Percentiles rank a stretch among this genome's conserved stretches.
phyloP scores from a whole-genome alignment of 2,329 filamentous ascomycete species.

The Neofusicoccum ribis region DNA sequence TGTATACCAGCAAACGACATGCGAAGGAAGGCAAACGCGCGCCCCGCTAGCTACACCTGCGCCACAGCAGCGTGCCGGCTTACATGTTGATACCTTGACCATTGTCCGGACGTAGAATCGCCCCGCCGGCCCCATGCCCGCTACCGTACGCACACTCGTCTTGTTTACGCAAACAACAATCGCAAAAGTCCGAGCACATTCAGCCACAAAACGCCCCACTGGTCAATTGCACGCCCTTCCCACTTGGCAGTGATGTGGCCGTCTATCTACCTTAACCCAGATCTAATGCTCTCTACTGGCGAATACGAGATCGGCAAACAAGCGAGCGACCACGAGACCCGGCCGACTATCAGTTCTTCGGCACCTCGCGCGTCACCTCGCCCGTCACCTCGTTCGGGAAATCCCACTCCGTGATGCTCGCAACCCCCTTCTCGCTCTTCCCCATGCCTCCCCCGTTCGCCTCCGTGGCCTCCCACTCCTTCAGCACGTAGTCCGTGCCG shows the following conservation, averaged over 20 bases:
- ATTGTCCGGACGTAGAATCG: not conserved
- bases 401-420: slow-evolving; percentile 24
- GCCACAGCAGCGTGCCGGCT: not conserved
- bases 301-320: not conserved
- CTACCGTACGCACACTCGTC: not conserved
- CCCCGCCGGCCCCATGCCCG: not conserved
- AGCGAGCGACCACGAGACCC: not conserved
- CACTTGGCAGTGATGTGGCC: not conserved
- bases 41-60: not conserved
- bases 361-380: slow-evolving; percentile 7
- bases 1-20: not conserved
- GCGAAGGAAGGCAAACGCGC: not conserved
- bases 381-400: slow-evolving; percentile 25
- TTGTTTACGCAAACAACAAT: not conserved
- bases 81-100: not conserved
- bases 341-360: not conserved
- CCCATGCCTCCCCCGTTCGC: slow-evolving; percentile 53
- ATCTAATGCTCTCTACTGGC: not conserved
- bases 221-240: slow-evolving; percentile 3
- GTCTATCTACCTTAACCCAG: not conserved
- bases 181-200: not conserved
- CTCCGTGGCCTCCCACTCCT: slow-evolving; percentile 53
- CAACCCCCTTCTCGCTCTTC: slow-evolving; percentile 44
- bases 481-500: slow-evolving; percentile 29
- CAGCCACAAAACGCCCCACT: slow-evolving; percentile 1